These are phyloP conservation scores for Platismatia glauca DNA, from an alignment of 495 filamentous ascomycete genomes.

Conservation along the genomic window DNA sequence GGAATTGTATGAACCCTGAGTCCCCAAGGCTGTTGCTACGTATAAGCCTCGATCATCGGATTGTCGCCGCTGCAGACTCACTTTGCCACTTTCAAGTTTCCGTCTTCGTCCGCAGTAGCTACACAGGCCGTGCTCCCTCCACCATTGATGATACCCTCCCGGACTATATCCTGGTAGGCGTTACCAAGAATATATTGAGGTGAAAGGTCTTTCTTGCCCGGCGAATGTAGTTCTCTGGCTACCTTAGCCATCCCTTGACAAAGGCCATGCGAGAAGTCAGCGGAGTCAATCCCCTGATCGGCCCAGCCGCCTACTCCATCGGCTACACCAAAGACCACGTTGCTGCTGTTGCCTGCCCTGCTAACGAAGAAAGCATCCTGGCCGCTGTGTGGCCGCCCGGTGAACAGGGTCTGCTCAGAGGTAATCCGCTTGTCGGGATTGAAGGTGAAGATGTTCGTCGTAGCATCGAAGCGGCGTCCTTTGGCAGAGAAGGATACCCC, in stretches of 20 bases:
- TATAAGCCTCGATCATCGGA: neutral
- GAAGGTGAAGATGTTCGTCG: conserved; percentile 66
- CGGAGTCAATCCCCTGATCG: conserved; percentile 82
- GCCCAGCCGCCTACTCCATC: conserved; percentile 95
- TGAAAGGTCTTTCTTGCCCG: conserved; percentile 38
- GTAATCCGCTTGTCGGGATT: conserved; percentile 48
- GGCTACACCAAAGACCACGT: conserved; percentile 74
- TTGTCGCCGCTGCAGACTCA: conserved; percentile 25
- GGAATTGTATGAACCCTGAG: conserved; percentile 84
- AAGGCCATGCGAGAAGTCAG: conserved; percentile 90
- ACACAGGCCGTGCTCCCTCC: conserved; percentile 89
- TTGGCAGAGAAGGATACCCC: conserved; percentile 65
- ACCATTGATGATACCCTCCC: conserved; percentile 60
- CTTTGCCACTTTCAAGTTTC: conserved; percentile 79
- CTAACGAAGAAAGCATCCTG: conserved; percentile 96
- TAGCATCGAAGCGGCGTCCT: conserved; percentile 59
- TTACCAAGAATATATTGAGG: conserved; percentile 67
- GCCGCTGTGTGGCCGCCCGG: conserved; percentile 56
- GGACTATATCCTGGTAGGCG: conserved; percentile 72
- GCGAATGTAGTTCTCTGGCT: conserved; percentile 44
- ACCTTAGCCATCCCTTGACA: conserved; percentile 80
- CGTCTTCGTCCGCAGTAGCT: conserved; percentile 59
- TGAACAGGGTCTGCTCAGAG: conserved; percentile 18
- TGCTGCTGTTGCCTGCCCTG: conserved; percentile 44
- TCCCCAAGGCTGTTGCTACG: conserved; percentile 59